phyloP scores from a whole-genome alignment of 106 monocot genomes.

The Phalaenopsis aphrodite region DNA sequence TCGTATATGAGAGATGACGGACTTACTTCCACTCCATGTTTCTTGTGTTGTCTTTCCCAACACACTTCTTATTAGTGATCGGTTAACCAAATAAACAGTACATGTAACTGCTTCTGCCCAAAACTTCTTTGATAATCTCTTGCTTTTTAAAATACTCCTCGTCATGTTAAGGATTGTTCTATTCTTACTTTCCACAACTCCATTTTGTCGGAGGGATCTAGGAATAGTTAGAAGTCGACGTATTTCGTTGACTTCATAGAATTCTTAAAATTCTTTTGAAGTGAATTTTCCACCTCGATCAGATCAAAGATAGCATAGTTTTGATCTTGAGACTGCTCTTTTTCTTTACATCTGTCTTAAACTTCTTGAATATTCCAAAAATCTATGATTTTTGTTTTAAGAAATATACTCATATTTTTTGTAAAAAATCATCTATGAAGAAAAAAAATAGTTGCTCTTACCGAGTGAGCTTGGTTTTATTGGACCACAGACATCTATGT shows the following conservation, averaged over 20 bases:
- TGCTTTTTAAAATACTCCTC: not conserved
- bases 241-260: not conserved
- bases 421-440: no score
- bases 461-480: not conserved
- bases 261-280: not conserved
- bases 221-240: not conserved
- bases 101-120: not conserved
- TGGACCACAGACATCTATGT: not conserved
- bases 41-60: not conserved
- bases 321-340: not conserved
- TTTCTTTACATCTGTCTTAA: not conserved
- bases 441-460: not conserved
- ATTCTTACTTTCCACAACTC: not conserved
- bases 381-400: not conserved
- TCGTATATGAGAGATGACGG: no score
- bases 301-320: not conserved
- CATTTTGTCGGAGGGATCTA: not conserved
- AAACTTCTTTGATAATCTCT: not conserved
- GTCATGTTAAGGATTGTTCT: not conserved
- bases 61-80: not conserved
- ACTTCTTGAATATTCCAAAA: not conserved
- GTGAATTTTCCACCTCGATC: not conserved
- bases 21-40: not conserved
- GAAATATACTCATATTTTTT: not conserved
- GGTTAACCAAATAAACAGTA: no score